phyloP scores from a whole-genome alignment of 352 stramenopile genomes.

The Pythium rhizo-oryzae region DNA sequence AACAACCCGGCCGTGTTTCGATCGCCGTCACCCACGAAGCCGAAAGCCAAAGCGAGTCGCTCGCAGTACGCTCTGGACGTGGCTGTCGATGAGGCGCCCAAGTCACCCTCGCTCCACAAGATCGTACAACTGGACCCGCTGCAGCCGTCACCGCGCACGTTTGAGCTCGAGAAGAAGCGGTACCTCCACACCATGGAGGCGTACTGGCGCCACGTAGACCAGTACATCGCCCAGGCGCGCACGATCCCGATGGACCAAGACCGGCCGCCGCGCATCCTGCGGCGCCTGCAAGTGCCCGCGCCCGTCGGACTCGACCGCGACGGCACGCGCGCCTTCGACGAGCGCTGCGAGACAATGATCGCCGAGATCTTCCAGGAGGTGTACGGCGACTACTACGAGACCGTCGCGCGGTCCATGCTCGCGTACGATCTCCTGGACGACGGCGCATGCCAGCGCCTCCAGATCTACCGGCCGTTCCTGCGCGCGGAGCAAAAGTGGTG shows the following conservation, averaged over 20 bases:
- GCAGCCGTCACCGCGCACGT: constrained; percentile 62
- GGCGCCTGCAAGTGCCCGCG: constrained; percentile 71
- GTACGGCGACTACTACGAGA: constrained; percentile 80
- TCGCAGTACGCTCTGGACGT: constrained; percentile 50
- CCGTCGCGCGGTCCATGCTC: constrained; percentile 79
- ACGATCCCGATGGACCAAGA: constrained; percentile 67
- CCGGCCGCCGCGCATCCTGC: constrained; percentile 60
- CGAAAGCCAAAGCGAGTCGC: constrained; percentile 19
- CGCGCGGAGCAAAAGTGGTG: constrained; percentile 86
- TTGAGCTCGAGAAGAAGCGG: constrained; percentile 74
- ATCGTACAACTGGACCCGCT: constrained; percentile 47
- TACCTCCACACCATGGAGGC: constrained; percentile 83
- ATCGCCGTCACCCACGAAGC: constrained; percentile 45
- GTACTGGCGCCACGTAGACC: constrained; percentile 84
- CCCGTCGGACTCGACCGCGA: constrained; percentile 45
- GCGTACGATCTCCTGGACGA: constrained; percentile 89
- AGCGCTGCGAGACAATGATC: constrained; percentile 69
- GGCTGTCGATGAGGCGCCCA: constrained; percentile 22
- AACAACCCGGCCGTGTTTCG: constrained; percentile 66
- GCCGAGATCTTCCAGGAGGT: constrained; percentile 77
- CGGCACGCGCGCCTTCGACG: constrained; percentile 55
- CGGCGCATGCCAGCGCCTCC: constrained; percentile 61
- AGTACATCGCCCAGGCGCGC: constrained; percentile 51
- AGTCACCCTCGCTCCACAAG: constrained; percentile 22
- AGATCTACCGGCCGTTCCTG: constrained; percentile 85